These are phyloP conservation scores for Backusella australiensis DNA, from an alignment of 192 early-diverging fungal species.

Conservation along the genomic window DNA sequence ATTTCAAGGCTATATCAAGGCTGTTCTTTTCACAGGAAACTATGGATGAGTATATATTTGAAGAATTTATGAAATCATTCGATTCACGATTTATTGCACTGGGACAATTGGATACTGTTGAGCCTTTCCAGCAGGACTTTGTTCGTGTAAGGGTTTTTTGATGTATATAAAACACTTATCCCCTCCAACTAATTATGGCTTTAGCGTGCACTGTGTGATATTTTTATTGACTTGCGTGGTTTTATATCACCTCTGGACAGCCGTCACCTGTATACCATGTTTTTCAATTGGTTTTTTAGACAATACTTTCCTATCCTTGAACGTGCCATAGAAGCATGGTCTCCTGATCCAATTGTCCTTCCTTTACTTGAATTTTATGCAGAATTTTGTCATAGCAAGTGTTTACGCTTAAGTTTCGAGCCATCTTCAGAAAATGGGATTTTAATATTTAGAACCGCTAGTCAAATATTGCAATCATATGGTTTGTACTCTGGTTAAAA, in stretches of 20 bases:
- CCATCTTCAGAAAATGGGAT: conserved; percentile 85
- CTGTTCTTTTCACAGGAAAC: conserved; percentile 70
- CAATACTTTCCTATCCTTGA: conserved; percentile 61
- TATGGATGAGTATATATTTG: conserved; percentile 53
- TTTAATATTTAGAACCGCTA: conserved; percentile 85
- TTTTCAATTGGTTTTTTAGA: conserved; percentile 88
- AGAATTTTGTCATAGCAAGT: conserved; percentile 80
- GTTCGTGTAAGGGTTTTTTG: conserved; percentile 34
- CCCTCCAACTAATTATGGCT: too few relatives aligned
- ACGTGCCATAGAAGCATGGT: conserved; percentile 65
- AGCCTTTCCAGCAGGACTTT: conserved; percentile 48
- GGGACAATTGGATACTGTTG: conserved; percentile 44
- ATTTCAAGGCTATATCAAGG: conserved; percentile 74
- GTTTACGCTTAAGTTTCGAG: conserved; percentile 78
- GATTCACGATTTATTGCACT: conserved; percentile 52
- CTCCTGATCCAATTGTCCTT: conserved; percentile 58
- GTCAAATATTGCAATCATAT: conserved; percentile 58
- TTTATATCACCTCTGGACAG: conserved; percentile 63
- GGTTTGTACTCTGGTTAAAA: conserved; percentile 11
- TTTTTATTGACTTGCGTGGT: conserved; percentile 77
- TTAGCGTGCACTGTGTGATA: conserved; percentile 50
- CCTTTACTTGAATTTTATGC: conserved; percentile 73
- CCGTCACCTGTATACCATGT: conserved; percentile 55
- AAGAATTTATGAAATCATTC: conserved; percentile 73
- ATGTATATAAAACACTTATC: too few relatives aligned